A percentile compares a stretch with the other conserved stretches of the same genome.
Evolutionary conservation across 2,329 filamentous ascomycete species (phyloP).

Genomic region (Eutypella sp.): DNA sequence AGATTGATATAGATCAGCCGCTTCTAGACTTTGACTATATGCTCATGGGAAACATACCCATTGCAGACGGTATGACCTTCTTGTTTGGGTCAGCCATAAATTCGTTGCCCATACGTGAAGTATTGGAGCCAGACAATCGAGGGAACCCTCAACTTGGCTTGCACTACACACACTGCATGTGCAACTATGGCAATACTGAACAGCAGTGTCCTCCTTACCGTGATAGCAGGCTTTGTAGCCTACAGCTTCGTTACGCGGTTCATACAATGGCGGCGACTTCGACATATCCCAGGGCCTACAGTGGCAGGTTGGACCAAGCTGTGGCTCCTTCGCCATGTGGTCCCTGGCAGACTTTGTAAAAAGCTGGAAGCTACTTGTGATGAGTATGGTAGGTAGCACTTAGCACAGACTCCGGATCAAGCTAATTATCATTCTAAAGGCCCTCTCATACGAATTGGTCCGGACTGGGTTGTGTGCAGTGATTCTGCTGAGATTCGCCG

Average conservation of each 20-base stretch:
- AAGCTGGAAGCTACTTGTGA: slow-evolving; percentile 1
- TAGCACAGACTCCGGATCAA: too few relatives aligned
- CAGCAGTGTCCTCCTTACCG: slow-evolving; percentile 23
- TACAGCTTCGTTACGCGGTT: slow-evolving; percentile 1
- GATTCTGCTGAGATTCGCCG: slow-evolving; percentile 9
- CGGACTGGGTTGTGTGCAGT: slow-evolving; percentile 6
- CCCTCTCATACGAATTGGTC: slow-evolving; percentile 4
- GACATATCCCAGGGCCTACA: slow-evolving; percentile 9
- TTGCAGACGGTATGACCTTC: too few relatives aligned
- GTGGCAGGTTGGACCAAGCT: slow-evolving; percentile 5
- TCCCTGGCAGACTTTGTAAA: slow-evolving; percentile 2
- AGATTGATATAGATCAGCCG: too few relatives aligned
- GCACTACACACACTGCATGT: too few relatives aligned
- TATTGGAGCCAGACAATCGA: too few relatives aligned
- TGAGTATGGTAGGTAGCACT: slow-evolving; percentile 10
- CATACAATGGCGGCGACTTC: slow-evolving; percentile 2
- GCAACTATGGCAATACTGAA: slow-evolving; percentile 20
- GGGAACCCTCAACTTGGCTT: too few relatives aligned
- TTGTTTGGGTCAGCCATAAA: too few relatives aligned
- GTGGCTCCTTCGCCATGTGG: slow-evolving; percentile 7
- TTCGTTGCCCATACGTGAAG: too few relatives aligned
- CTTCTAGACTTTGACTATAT: too few relatives aligned
- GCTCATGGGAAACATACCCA: too few relatives aligned
- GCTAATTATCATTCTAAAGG: too few relatives aligned
- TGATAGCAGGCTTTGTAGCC: not conserved